Percentiles rank a stretch among this genome's conserved stretches.
These are phyloP conservation scores for Cnidoscolus chayamansa DNA, from an alignment of 441 rosid genomes.

Conservation along the genomic window DNA sequence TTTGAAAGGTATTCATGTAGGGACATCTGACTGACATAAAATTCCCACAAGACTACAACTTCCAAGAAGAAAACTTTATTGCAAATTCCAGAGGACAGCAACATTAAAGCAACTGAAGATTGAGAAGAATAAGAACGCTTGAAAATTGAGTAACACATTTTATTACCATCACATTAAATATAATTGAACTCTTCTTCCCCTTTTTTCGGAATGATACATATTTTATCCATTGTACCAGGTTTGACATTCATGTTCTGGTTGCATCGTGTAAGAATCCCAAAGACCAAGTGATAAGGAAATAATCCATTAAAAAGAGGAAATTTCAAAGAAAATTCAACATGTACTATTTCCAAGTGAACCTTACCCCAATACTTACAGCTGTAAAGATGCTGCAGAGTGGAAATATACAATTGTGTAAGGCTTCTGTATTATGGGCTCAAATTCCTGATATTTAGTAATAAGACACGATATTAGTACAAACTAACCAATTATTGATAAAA, in stretches of 20 bases:
- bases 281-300: neutral
- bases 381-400: slow-evolving; percentile 95
- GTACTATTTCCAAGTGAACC: slow-evolving; percentile 15
- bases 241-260: neutral
- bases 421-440: slow-evolving; percentile 91
- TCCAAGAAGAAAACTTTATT: neutral
- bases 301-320: slow-evolving; percentile 7
- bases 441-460: slow-evolving; percentile 63
- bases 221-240: neutral
- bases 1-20: neutral
- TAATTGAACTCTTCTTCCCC: neutral
- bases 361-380: slow-evolving; percentile 62
- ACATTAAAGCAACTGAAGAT: neutral
- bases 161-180: neutral
- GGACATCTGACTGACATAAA: neutral
- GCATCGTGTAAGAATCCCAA: neutral
- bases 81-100: neutral
- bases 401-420: slow-evolving; percentile 90
- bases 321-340: neutral
- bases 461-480: slow-evolving; percentile 17
- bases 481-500: slow-evolving; percentile 10
- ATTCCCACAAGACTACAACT: neutral
- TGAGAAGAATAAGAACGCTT: neutral
- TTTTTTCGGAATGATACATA: neutral
- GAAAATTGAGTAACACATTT: neutral